Evolutionary conservation across 805 yeast species (phyloP).

Genomic region (Starmerella potacharoeniae): DNA sequence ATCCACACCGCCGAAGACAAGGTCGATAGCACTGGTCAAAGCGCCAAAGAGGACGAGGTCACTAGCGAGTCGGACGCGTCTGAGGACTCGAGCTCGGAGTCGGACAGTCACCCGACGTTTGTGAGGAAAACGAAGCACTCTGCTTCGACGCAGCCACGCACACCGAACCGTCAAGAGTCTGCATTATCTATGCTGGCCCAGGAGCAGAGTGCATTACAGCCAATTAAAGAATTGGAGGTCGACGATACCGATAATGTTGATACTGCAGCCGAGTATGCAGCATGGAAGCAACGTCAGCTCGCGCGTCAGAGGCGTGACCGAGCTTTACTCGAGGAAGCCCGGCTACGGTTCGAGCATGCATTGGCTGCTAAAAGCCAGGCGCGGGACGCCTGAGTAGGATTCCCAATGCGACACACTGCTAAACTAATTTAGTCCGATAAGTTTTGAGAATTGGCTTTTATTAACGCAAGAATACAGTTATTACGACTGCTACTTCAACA

Average conservation of each 20-base stretch:
- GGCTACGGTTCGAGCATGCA: slow-evolving; percentile 21
- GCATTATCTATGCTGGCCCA: background rate
- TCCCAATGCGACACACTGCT: slow-evolving; percentile 2
- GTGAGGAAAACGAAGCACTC: background rate
- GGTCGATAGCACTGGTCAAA: too few species aligned
- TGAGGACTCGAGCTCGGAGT: background rate
- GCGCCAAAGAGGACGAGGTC: too few species aligned
- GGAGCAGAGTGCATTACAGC: background rate
- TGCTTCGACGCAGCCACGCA: background rate
- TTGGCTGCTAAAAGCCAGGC: too few species aligned
- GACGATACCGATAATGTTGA: slow-evolving; percentile 55
- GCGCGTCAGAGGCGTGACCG: slow-evolving; percentile 34
- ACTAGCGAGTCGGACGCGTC: too few species aligned
- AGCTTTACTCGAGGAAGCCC: slow-evolving; percentile 26
- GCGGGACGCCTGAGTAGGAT: slow-evolving; percentile 4
- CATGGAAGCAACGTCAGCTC: slow-evolving; percentile 36
- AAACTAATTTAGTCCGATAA: too few species aligned
- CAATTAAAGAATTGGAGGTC: slow-evolving; percentile 22
- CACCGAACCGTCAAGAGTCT: background rate
- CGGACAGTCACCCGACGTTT: background rate
- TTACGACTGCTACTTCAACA: too few species aligned
- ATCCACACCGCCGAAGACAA: too few species aligned
- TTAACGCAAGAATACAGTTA: too few species aligned
- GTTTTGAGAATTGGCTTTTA: too few species aligned
- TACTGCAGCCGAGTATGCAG: slow-evolving; percentile 36